phyloP scores from a whole-genome alignment of 2,329 filamentous ascomycete genomes.

The Alternaria novae-zelandiae region DNA sequence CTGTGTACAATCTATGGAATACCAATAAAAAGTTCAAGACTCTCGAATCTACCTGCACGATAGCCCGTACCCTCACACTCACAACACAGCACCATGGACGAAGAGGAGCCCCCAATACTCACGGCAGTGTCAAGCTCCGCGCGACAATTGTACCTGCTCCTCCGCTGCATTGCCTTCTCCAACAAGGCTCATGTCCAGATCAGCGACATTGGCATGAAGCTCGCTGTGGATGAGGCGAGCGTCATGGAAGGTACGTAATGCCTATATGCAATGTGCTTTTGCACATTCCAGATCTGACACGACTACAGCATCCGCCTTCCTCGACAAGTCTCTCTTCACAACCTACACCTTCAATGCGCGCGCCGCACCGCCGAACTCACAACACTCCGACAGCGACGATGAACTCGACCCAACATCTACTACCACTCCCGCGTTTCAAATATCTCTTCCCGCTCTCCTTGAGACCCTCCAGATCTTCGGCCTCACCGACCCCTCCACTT shows the following conservation, averaged over 20 bases:
- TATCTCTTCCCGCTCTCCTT: constrained; percentile 84
- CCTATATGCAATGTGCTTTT: not conserved
- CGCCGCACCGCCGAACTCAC: constrained; percentile 47
- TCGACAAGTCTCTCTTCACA: constrained; percentile 88
- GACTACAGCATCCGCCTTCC: constrained; percentile 72
- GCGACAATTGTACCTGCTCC: constrained; percentile 71
- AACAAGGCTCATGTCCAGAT: constrained; percentile 74
- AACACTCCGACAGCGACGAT: constrained; percentile 32
- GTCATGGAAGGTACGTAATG: constrained; percentile 79
- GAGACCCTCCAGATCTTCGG: constrained; percentile 97
- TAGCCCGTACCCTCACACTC: not conserved
- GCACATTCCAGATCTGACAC: constrained; percentile 9
- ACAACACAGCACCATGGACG: constrained; percentile 33
- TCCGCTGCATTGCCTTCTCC: constrained; percentile 68
- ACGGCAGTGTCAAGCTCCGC: constrained; percentile 79
- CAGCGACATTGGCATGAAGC: constrained; percentile 81
- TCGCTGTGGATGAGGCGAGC: constrained; percentile 85
- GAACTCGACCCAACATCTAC: constrained; percentile 44
- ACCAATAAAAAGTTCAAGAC: constrained; percentile 46
- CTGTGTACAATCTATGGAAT: constrained; percentile 48
- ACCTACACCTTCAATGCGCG: constrained; percentile 74
- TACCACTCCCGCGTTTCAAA: constrained; percentile 75
- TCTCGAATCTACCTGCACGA: constrained; percentile 12
- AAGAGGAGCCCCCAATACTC: constrained; percentile 63
- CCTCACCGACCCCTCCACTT: constrained; percentile 58